Evolutionary conservation across 2,329 filamentous ascomycete genomes (phyloP), one percentile per base, ranked within the genome.

Genomic region (Botryotinia globosa): DNA sequence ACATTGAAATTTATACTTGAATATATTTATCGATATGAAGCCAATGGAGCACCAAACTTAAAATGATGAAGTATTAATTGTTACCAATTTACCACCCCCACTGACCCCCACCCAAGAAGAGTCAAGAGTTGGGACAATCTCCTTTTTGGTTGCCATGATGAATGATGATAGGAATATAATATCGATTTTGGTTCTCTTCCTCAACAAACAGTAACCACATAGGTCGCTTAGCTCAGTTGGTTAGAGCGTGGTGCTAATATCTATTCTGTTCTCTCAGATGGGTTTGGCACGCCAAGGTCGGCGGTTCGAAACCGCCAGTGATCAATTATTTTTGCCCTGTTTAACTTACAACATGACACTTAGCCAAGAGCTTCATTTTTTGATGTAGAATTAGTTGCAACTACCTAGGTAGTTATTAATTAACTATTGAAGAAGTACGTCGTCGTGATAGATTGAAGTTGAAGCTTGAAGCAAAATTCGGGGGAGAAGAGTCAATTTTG

Each of bases 141-240:
- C 25, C 12, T n/a, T 22, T 37, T 10, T 25, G 20, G 6, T n/a
- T 25, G 5, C 6, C 4, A 4, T 25, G n/a, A n/a, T n/a, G n/a
- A n/a, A n/a, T 10, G 3, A 3, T n/a, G 16, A 10, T 48, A 54
- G n/a, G 14, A 39, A 16, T 25, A 10, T 62, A n/a, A 1, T 6
- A 6, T 62, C 10, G 0, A 4, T 4, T n/a, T n/a, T 1, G 3
- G 0, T 0, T 0, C 0, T 0, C 0, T 0, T 0, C 1, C 42
- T 9, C 59, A 62, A 39, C 59, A 66, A 42, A 39, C 20, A 39
- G 10, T 16, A 54, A 54, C 25, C 16, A 54, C 54, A 22, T 5
- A 54, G 63, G 63, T 66, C 63, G 63, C 63, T 66, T 66, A 51
- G 44, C 63, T 66, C 63, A 51, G 44, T n/a, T 66, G 44, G 63